phyloP scores from a whole-genome alignment of 805 yeast genomes.

The Candida wancherniae region DNA sequence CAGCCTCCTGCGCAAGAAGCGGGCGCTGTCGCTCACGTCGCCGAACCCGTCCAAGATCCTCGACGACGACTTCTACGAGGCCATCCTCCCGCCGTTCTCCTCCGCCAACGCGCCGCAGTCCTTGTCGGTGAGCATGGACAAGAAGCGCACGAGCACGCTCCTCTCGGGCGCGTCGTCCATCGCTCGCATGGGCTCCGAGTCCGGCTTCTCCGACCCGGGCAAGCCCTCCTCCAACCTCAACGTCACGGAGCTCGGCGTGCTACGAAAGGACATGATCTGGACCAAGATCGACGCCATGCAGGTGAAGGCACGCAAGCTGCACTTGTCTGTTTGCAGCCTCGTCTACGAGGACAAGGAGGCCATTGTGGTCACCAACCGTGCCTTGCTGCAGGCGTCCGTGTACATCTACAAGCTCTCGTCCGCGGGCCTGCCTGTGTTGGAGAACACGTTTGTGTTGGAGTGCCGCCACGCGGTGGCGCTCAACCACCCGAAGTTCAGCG shows the following conservation, averaged over 20 bases:
- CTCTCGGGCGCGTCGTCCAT: slow-evolving; percentile 41
- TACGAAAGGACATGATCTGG: slow-evolving; percentile 66
- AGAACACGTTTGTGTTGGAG: slow-evolving; percentile 6
- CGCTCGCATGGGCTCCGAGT: slow-evolving; percentile 41
- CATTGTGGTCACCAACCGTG: slow-evolving; percentile 47
- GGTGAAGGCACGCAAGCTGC: slow-evolving; percentile 23
- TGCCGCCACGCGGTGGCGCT: slow-evolving; percentile 32
- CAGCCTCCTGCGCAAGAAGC: slow-evolving; percentile 15
- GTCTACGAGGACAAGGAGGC: slow-evolving; percentile 55
- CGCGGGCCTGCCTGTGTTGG: slow-evolving; percentile 27
- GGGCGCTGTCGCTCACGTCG: slow-evolving; percentile 30
- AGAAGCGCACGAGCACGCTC: slow-evolving; percentile 40
- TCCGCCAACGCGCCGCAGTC: slow-evolving; percentile 7
- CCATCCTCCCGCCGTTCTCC: slow-evolving; percentile 4
- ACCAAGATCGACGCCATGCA: slow-evolving; percentile 50
- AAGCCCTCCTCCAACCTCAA: slow-evolving; percentile 10
- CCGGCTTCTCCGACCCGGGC: slow-evolving; percentile 26
- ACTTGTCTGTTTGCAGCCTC: slow-evolving; percentile 36
- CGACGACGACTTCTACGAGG: slow-evolving; percentile 32
- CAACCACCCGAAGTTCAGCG: slow-evolving; percentile 31
- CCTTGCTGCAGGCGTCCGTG: slow-evolving; percentile 41
- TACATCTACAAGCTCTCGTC: slow-evolving; percentile 43
- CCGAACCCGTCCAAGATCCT: slow-evolving; percentile 40
- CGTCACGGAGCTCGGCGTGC: slow-evolving; percentile 18
- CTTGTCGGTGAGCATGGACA: slow-evolving; percentile 36